These are phyloP conservation scores for Beverwykella pulmonaria DNA, from an alignment of 495 filamentous ascomycete species.

Conservation along the genomic window DNA sequence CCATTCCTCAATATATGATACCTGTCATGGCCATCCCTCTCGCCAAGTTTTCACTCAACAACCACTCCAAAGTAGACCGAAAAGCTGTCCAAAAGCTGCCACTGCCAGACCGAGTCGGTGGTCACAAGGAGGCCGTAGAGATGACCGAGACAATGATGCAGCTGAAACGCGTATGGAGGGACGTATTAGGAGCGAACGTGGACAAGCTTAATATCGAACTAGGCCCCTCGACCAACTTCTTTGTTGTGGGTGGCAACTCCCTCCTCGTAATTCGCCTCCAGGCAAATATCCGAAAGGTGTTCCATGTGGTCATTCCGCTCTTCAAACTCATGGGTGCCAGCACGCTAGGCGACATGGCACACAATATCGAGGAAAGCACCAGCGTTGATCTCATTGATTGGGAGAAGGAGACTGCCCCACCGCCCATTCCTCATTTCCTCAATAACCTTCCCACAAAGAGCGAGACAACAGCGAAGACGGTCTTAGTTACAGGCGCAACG, in stretches of 20 bases:
- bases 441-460: neutral
- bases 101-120: constrained; percentile 3
- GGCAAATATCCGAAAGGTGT: neutral
- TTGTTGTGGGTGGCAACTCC: constrained; percentile 1
- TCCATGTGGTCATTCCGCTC: neutral
- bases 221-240: constrained; percentile 4
- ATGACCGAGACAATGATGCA: constrained; percentile 8
- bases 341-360: neutral
- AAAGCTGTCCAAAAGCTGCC: neutral
- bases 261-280: neutral
- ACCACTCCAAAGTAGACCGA: neutral
- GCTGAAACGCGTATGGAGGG: neutral
- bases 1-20: constrained; percentile 6
- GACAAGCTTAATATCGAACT: neutral
- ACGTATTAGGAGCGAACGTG: neutral
- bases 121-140: neutral
- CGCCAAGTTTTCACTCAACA: neutral
- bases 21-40: neutral
- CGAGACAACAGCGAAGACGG: neutral
- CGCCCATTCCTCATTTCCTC: neutral
- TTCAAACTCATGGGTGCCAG: neutral
- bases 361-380: neutral
- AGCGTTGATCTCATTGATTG: constrained; percentile 15
- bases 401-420: constrained; percentile 4
- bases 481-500: constrained; percentile 37